Percentiles rank a stretch among this genome's conserved stretches.
Conservation (phyloP, 805 yeast species). For the Metschnikowia picachoensis region DNA sequence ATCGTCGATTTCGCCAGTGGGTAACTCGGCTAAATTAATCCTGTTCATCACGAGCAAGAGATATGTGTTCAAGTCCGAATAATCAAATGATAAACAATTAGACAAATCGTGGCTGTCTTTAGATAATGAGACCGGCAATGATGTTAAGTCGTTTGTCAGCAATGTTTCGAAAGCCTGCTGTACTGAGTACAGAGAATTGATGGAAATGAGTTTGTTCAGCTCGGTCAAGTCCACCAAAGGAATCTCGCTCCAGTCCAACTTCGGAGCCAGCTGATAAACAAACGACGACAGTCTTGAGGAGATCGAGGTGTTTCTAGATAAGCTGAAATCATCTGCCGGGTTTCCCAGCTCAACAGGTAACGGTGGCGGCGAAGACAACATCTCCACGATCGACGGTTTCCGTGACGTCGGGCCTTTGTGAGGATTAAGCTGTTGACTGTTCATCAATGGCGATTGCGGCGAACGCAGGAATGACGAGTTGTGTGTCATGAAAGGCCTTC, state of each 20-base stretch:
- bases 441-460: slow-evolving; percentile 18
- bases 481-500: slow-evolving; percentile 17
- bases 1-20: slow-evolving; percentile 24
- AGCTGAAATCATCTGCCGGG: slow-evolving; percentile 33
- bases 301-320: slow-evolving; percentile 33
- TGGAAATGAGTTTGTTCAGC: slow-evolving; percentile 67
- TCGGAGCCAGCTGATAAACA: slow-evolving; percentile 10
- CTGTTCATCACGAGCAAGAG: slow-evolving; percentile 80
- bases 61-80: slow-evolving; percentile 85
- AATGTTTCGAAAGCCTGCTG: slow-evolving; percentile 86
- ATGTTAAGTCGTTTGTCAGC: slow-evolving; percentile 68
- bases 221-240: slow-evolving; percentile 72
- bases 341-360: slow-evolving; percentile 31
- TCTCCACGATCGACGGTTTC: slow-evolving; percentile 68
- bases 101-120: slow-evolving; percentile 40
- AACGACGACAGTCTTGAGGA: slow-evolving; percentile 16
- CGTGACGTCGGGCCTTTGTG: slow-evolving; percentile 24
- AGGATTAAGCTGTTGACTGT: slow-evolving; percentile 16
- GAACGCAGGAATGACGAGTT: slow-evolving; percentile 19
- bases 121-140: slow-evolving; percentile 64
- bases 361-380: slow-evolving; percentile 74
- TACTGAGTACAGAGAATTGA: slow-evolving; percentile 65
- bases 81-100: slow-evolving; percentile 83
- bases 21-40: slow-evolving; percentile 37
- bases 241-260: slow-evolving; percentile 67